Evolutionary conservation across 805 yeast species (phyloP).

Genomic region (Torulaspora quercuum): DNA sequence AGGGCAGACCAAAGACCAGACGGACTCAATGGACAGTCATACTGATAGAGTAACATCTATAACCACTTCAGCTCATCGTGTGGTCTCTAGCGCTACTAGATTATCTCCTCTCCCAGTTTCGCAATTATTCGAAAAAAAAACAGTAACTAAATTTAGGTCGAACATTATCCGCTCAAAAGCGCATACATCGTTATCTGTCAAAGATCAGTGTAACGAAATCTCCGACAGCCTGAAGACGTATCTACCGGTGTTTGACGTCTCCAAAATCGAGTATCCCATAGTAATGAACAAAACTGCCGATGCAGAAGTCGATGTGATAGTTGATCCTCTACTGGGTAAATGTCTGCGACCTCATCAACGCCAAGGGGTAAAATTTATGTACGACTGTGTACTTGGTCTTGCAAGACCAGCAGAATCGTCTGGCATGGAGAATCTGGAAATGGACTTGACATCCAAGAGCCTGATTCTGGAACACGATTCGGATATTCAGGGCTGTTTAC

Average conservation of each 20-base stretch:
- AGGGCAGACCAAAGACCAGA: neutral
- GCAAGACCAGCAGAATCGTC: constrained; percentile 41
- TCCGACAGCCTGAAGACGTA: constrained; percentile 20
- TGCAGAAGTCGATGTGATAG: constrained; percentile 46
- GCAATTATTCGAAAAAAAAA: constrained; percentile 15
- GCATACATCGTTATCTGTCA: constrained; percentile 8
- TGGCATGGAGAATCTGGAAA: neutral
- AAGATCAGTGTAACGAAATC: constrained; percentile 3
- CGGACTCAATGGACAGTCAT: too few species aligned
- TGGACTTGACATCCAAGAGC: constrained; percentile 14
- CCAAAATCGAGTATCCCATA: constrained; percentile 38
- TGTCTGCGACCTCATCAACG: constrained; percentile 78
- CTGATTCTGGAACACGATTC: constrained; percentile 25
- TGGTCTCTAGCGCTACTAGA: too few species aligned
- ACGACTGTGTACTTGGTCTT: constrained; percentile 76
- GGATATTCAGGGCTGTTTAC: constrained; percentile 59
- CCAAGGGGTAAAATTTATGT: constrained; percentile 78
- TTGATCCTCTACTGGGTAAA: constrained; percentile 55
- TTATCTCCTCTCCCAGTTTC: constrained; percentile 15
- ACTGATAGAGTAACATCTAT: too few species aligned
- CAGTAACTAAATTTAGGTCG: constrained; percentile 18
- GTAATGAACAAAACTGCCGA: constrained; percentile 40
- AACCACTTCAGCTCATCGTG: too few species aligned
- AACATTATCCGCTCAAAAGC: constrained; percentile 19
- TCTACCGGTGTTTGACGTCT: constrained; percentile 42